A percentile compares a stretch with the other conserved stretches of the same genome.
These are phyloP conservation scores for Collybia sp. DNA, from an alignment of 768 basidiomycete genomes.

Conservation along the genomic window DNA sequence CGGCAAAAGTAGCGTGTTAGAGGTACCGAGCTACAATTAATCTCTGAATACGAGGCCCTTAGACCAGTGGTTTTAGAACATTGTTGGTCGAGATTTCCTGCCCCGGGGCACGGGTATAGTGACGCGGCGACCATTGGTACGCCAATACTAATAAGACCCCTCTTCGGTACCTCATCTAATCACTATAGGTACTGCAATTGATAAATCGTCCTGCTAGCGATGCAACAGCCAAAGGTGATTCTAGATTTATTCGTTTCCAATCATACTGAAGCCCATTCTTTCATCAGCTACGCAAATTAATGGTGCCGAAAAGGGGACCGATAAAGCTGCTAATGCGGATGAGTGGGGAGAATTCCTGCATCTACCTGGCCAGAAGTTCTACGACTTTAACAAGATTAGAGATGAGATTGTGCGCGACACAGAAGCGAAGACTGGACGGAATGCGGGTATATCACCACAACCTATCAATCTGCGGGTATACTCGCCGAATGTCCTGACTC, in stretches of 20 bases:
- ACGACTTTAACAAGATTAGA: slow-evolving; percentile 95
- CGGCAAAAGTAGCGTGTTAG: slow-evolving; percentile 89
- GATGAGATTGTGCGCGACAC: slow-evolving; percentile 96
- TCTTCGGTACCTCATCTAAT: slow-evolving; percentile 2
- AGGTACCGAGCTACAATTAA: slow-evolving; percentile 42
- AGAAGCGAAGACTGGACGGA: slow-evolving; percentile 97
- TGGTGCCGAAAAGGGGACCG: slow-evolving; percentile 46
- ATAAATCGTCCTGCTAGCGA: slow-evolving; percentile 72
- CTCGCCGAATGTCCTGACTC: slow-evolving; percentile 94
- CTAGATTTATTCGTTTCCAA: slow-evolving; percentile 25
- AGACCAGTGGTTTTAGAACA: slow-evolving; percentile 56
- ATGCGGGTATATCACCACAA: slow-evolving; percentile 94
- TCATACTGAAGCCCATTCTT: slow-evolving; percentile 9
- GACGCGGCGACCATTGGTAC: slow-evolving; percentile 90
- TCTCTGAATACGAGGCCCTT: neutral
- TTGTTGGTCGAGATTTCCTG: slow-evolving; percentile 96
- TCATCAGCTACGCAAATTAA: slow-evolving; percentile 33
- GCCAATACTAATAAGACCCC: slow-evolving; percentile 14
- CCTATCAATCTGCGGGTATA: slow-evolving; percentile 98
- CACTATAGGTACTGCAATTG: slow-evolving; percentile 79
- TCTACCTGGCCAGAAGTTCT: slow-evolving; percentile 95
- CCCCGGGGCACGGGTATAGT: slow-evolving; percentile 99
- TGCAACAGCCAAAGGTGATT: slow-evolving; percentile 29
- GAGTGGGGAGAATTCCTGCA: slow-evolving; percentile 99
- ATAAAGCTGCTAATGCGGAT: slow-evolving; percentile 81